Evolutionary conservation across 2,329 filamentous ascomycete genomes (phyloP).

Genomic region (Talaromyces sp.): DNA sequence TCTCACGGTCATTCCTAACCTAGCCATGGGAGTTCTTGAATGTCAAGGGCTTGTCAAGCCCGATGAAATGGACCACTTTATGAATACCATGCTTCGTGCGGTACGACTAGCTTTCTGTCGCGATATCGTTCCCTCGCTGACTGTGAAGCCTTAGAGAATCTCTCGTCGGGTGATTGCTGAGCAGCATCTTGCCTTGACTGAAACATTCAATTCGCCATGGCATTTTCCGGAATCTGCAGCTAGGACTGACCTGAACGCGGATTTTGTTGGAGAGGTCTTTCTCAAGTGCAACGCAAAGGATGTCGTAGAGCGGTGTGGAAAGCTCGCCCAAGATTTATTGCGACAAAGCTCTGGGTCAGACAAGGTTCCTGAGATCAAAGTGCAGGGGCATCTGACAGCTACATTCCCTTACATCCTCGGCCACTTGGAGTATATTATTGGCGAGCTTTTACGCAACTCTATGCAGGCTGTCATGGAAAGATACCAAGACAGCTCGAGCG

Average conservation of each 20-base stretch:
- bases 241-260: constrained; percentile 57
- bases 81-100: constrained; percentile 87
- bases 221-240: constrained; percentile 77
- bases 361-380: constrained; percentile 70
- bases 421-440: constrained; percentile 94
- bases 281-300: constrained; percentile 87
- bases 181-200: constrained; percentile 89
- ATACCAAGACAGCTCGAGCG: constrained; percentile 44
- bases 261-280: constrained; percentile 94
- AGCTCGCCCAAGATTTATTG: constrained; percentile 68
- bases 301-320: constrained; percentile 77
- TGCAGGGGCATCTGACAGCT: constrained; percentile 80
- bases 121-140: constrained; percentile 5
- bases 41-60: constrained; percentile 76
- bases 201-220: constrained; percentile 86
- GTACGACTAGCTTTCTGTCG: constrained; percentile 40
- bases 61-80: constrained; percentile 82
- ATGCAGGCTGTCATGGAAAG: constrained; percentile 87
- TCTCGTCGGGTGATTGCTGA: constrained; percentile 95
- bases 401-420: constrained; percentile 95
- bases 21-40: constrained; percentile 91
- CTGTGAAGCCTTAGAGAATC: constrained; percentile 60
- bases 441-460: constrained; percentile 89
- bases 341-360: constrained; percentile 68
- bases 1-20: constrained; percentile 84